Evolutionary conservation across 371 early-diverging fungal genomes (phyloP).

Genomic region (Parasitella parasitica): DNA sequence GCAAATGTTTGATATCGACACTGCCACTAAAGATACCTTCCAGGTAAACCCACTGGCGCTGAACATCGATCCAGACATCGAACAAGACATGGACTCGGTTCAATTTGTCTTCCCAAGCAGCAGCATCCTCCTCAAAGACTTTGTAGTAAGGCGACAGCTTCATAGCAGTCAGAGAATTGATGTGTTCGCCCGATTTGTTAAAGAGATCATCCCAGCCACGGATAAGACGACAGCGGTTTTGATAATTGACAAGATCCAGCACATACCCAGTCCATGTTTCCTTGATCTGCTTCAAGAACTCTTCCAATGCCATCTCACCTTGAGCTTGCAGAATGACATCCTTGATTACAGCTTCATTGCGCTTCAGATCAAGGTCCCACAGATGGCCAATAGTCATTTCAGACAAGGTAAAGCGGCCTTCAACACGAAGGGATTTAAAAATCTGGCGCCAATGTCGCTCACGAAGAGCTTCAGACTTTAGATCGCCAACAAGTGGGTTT

Average conservation of each 20-base stretch:
- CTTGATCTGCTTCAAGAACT: slow-evolving; percentile 87
- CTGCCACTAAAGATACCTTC: slow-evolving; percentile 97
- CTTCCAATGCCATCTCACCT: slow-evolving; percentile 99
- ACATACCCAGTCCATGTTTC: slow-evolving; percentile 93
- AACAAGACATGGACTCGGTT: slow-evolving; percentile 94
- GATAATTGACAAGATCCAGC: slow-evolving; percentile 94
- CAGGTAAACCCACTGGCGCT: slow-evolving; percentile 98
- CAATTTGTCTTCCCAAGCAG: slow-evolving; percentile 94
- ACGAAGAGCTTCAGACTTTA: slow-evolving; percentile 94
- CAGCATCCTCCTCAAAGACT: slow-evolving; percentile 96
- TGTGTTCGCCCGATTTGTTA: slow-evolving; percentile 92
- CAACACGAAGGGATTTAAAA: slow-evolving; percentile 80
- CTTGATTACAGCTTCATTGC: slow-evolving; percentile 80
- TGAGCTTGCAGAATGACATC: slow-evolving; percentile 92
- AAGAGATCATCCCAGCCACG: slow-evolving; percentile 98
- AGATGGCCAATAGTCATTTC: slow-evolving; percentile 94
- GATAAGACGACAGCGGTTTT: slow-evolving; percentile 95
- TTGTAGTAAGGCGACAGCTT: slow-evolving; percentile 96
- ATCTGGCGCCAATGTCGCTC: slow-evolving; percentile 97
- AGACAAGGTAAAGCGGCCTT: slow-evolving; percentile 64
- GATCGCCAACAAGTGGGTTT: slow-evolving; percentile 81
- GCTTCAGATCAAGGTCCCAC: slow-evolving; percentile 91
- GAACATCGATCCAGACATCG: slow-evolving; percentile 99
- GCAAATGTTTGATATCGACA: slow-evolving; percentile 94
- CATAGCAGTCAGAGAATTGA: slow-evolving; percentile 95